Evolutionary conservation across 2,329 filamentous ascomycete genomes (phyloP).

Genomic region (Monilinia vaccinii-corymbosi): DNA sequence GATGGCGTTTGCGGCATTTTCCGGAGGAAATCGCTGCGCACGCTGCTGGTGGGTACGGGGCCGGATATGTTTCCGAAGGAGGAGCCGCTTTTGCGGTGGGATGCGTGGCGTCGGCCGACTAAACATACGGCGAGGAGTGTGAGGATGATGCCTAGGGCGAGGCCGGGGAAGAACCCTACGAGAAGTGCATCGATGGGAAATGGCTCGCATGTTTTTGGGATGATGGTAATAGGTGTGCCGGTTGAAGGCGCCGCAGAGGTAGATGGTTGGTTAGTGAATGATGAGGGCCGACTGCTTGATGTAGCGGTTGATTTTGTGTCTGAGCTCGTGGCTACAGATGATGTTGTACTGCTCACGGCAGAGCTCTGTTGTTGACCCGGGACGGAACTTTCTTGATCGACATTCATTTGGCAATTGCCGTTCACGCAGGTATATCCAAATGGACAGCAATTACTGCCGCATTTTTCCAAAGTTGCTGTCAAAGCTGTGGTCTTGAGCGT

Average conservation of each 20-base stretch:
- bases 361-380: slow-evolving; percentile 16
- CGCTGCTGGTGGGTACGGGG: slow-evolving; percentile 42
- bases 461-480: slow-evolving; percentile 44
- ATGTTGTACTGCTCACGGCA: slow-evolving; percentile 21
- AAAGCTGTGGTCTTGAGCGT: slow-evolving; percentile 59
- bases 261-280: slow-evolving; percentile 18
- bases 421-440: slow-evolving; percentile 56
- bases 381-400: slow-evolving; percentile 38
- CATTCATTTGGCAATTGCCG: slow-evolving; percentile 41
- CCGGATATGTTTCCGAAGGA: slow-evolving; percentile 40
- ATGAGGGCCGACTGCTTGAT: not conserved
- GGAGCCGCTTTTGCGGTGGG: slow-evolving; percentile 29
- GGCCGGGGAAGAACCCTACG: slow-evolving; percentile 35
- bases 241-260: slow-evolving; percentile 10
- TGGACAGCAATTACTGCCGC: slow-evolving; percentile 57
- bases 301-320: not conserved
- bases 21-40: slow-evolving; percentile 46
- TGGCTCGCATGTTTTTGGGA: slow-evolving; percentile 16
- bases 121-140: slow-evolving; percentile 34
- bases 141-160: slow-evolving; percentile 38
- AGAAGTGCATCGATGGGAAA: slow-evolving; percentile 17
- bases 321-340: slow-evolving; percentile 8
- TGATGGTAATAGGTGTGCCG: not conserved
- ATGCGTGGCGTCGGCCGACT: slow-evolving; percentile 22
- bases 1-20: slow-evolving; percentile 23